Conservation (phyloP, 495 filamentous ascomycete genomes). For the Usnea hakonensis region DNA sequence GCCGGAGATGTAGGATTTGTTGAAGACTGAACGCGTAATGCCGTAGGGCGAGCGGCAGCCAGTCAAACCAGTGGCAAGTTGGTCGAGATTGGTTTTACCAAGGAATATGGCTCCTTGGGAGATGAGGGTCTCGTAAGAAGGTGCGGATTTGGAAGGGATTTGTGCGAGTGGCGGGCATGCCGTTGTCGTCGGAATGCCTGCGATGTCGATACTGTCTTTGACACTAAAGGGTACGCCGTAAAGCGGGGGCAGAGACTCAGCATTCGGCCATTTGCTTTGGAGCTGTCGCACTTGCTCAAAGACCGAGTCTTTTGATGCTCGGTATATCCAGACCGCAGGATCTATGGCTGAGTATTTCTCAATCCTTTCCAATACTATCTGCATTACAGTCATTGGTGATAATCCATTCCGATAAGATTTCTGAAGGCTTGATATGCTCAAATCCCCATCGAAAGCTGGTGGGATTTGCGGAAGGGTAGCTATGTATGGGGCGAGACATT, state of each 20-base stretch:
- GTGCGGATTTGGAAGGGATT: slow-evolving; percentile 34
- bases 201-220: slow-evolving; percentile 57
- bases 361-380: slow-evolving; percentile 35
- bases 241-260: slow-evolving; percentile 43
- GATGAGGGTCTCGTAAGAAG: slow-evolving; percentile 30
- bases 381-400: slow-evolving; percentile 37
- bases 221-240: slow-evolving; percentile 59
- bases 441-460: slow-evolving; percentile 34
- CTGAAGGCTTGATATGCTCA: slow-evolving; percentile 31
- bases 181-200: slow-evolving; percentile 50
- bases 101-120: slow-evolving; percentile 50
- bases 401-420: slow-evolving; percentile 33
- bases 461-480: slow-evolving; percentile 31
- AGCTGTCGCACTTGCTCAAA: slow-evolving; percentile 40
- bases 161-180: slow-evolving; percentile 49
- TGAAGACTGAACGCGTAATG: slow-evolving; percentile 41
- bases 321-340: slow-evolving; percentile 48
- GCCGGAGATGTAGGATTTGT: slow-evolving; percentile 49
- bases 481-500: slow-evolving; percentile 21
- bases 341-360: slow-evolving; percentile 39
- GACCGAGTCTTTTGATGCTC: slow-evolving; percentile 32
- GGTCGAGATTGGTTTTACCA: slow-evolving; percentile 61
- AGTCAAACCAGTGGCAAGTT: slow-evolving; percentile 55
- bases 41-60: slow-evolving; percentile 57
- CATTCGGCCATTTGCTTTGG: slow-evolving; percentile 35